These are phyloP conservation scores for Peronospora farinosa DNA, from an alignment of 352 stramenopile species.

Conservation along the genomic window DNA sequence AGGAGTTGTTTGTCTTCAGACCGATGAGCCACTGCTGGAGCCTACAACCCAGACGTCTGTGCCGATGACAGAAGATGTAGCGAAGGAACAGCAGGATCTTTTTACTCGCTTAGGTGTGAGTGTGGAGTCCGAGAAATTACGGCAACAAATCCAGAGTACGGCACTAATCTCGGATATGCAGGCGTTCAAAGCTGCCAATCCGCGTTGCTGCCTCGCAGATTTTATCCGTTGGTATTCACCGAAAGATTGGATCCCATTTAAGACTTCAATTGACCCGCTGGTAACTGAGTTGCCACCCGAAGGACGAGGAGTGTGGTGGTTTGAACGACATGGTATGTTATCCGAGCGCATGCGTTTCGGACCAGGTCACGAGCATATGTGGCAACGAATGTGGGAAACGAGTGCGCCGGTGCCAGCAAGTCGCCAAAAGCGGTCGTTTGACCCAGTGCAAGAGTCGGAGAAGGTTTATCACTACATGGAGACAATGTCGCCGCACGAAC, in stretches of 20 bases:
- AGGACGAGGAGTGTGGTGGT: conserved; percentile 55
- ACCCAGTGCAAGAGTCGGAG: conserved; percentile 66
- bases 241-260: conserved; percentile 65
- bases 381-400: conserved; percentile 73
- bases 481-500: conserved; percentile 64
- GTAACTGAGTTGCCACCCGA: conserved; percentile 32
- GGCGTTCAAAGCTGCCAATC: conserved; percentile 81
- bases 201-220: conserved; percentile 53
- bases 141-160: conserved; percentile 71
- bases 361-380: conserved; percentile 40
- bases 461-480: conserved; percentile 82
- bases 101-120: conserved; percentile 60
- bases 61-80: conserved; percentile 74
- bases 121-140: conserved; percentile 54
- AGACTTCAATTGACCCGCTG: conserved; percentile 19
- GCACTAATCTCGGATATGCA: conserved; percentile 79
- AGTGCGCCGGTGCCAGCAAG: conserved; percentile 39
- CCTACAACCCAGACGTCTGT: conserved; percentile 61
- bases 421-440: conserved; percentile 69
- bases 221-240: conserved; percentile 84
- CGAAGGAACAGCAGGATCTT: conserved; percentile 70
- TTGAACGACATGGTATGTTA: conserved; percentile 59
- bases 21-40: conserved; percentile 46
- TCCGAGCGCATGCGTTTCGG: conserved; percentile 65
- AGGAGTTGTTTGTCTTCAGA: conserved; percentile 40